phyloP scores from a whole-genome alignment of 139 green algal species.

The Auxenochlorella protothecoides region DNA sequence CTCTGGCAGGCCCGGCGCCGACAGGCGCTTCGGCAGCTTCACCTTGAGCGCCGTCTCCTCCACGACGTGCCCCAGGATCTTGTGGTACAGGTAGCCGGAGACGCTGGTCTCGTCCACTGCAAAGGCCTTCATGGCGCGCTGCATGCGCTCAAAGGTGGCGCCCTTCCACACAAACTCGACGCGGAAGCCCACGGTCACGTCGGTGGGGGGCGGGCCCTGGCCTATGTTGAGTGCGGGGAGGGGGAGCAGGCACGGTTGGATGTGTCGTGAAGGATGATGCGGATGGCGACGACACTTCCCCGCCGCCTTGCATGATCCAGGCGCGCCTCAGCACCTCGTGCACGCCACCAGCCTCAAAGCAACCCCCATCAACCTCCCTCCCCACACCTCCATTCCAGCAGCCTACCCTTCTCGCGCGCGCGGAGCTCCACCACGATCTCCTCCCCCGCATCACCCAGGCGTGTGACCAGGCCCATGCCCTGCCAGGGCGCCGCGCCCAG shows the following conservation, averaged over 20 bases:
- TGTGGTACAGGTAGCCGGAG: slow-evolving; percentile 57
- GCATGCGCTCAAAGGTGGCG: slow-evolving; percentile 87
- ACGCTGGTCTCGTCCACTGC: slow-evolving; percentile 79
- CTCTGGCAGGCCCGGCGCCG: slow-evolving; percentile 77
- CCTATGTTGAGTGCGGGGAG: neutral
- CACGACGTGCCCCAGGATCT: slow-evolving; percentile 75
- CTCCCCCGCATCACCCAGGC: slow-evolving; percentile 63
- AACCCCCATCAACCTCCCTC: neutral
- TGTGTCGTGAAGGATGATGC: too few species aligned
- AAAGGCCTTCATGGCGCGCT: slow-evolving; percentile 75
- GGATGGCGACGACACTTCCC: too few species aligned
- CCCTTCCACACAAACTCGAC: slow-evolving; percentile 93
- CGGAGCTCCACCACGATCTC: slow-evolving; percentile 79
- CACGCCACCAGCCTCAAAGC: neutral
- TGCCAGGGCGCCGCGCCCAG: slow-evolving; percentile 53
- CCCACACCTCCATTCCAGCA: neutral
- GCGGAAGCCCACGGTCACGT: slow-evolving; percentile 66
- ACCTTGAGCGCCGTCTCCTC: slow-evolving; percentile 38
- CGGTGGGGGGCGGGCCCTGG: slow-evolving; percentile 21
- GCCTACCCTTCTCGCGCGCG: slow-evolving; percentile 11
- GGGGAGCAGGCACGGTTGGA: too few species aligned
- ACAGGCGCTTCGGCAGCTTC: slow-evolving; percentile 41
- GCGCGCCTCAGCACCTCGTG: too few species aligned
- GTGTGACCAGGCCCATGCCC: slow-evolving; percentile 58
- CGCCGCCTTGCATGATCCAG: too few species aligned